Evolutionary conservation across 345 rosid species (phyloP).

Genomic region (Mercurialis annua): DNA sequence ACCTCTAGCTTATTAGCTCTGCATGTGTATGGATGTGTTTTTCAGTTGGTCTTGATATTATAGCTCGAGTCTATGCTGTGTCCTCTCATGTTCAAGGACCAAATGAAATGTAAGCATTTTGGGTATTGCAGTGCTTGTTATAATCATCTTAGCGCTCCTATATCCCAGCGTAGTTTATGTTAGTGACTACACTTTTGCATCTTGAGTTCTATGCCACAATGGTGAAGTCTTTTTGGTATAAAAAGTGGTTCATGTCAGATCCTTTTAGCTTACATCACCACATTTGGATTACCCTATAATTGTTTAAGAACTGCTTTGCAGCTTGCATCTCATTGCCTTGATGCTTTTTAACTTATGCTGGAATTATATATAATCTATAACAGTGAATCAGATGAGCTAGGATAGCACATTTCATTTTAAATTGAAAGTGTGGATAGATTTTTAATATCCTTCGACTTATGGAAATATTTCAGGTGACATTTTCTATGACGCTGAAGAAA

Average conservation of each 20-base stretch:
- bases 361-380: background rate
- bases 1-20: background rate
- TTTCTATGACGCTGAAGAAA: slow-evolving; percentile 74
- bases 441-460: too few relatives aligned
- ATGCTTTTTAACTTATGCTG: background rate
- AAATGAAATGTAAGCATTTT: background rate
- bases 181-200: background rate
- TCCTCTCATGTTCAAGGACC: background rate
- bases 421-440: too few relatives aligned
- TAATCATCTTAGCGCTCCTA: background rate
- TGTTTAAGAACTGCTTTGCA: background rate
- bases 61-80: too few relatives aligned
- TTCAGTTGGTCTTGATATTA: background rate
- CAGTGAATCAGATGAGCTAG: slow-evolving; percentile 9
- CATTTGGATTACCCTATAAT: background rate
- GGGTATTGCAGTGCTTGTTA: background rate
- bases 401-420: background rate
- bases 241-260: background rate
- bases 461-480: slow-evolving; percentile 57
- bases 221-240: background rate
- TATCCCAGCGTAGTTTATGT: background rate
- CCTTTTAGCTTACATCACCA: background rate
- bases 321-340: background rate
- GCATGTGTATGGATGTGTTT: background rate
- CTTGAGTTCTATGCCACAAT: background rate